Base-by-base conservation (phyloP, 306 rosid genomes). In the Quercus alba region DNA sequence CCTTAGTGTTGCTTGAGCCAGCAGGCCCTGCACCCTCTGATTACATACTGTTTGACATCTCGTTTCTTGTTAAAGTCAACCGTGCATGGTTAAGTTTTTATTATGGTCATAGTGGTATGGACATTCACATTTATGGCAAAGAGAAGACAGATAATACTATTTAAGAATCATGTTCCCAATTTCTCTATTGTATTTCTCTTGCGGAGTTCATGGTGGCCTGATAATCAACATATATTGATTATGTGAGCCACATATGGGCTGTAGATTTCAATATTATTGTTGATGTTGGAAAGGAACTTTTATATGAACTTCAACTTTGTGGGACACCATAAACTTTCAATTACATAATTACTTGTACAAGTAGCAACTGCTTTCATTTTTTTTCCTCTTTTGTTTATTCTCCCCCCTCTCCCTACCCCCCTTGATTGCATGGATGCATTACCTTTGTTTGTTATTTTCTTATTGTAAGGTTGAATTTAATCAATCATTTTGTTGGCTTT, bases 61-160 rank as follows among this genome's bases (percentile, higher is more conserved):
- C 1, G 13, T 58, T n/a, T 58, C 5, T 7, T 31, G 17, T 33
- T 3, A 33, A 33, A 7, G 13, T 19, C 10, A 75, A 35, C 82
- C 76, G 31, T 59, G 30, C 82, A 41, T 62, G 56, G 73, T 67
- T 75, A 68, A 68, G 70, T 70, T 61, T 75, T 59, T 66, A 4
- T 73, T 56, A 33, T 21, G 4, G 49, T 41, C 33, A 2, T 57
- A 21, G 19, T 77, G 76, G 62, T 76, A 44, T 72, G 21, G 63
- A 66, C 54, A 55, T 74, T 76, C 68, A 81, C 77, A 35, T 73
- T 80, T 77, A 63, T 68, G 73, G 72, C 33, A 84, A 57, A 46
- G 41, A 19, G 73, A 77, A 30, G 49, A 59, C 9, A 51, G 82
- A 41, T 15, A 66, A 7, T 19, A 6, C 18, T 30, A 33, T 9